Evolutionary conservation across 2,329 filamentous ascomycete species (phyloP).

Genomic region (Plenodomus biglobosus): DNA sequence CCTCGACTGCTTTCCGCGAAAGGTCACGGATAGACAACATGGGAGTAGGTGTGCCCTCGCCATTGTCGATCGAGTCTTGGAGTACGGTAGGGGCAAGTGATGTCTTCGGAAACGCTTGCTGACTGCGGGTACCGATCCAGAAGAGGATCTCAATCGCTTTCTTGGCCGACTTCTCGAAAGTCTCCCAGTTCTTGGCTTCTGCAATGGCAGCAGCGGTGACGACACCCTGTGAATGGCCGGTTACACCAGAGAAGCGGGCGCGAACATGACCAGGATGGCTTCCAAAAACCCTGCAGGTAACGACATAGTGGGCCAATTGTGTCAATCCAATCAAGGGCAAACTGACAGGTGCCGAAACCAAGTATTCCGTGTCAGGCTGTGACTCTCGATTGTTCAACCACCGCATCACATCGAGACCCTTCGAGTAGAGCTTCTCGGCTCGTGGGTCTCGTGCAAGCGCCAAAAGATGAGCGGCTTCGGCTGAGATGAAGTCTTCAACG

Average conservation of each 20-base stretch:
- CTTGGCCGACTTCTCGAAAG: constrained; percentile 76
- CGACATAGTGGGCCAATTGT: constrained; percentile 92
- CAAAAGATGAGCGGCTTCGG: constrained; percentile 84
- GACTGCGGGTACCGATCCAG: constrained; percentile 96
- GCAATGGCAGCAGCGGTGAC: constrained; percentile 91
- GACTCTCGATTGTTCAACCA: constrained; percentile 90
- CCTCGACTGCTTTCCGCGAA: constrained; percentile 82
- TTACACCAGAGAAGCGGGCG: constrained; percentile 81
- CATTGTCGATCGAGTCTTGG: constrained; percentile 89
- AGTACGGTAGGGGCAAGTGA: constrained; percentile 88
- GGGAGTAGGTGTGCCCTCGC: constrained; percentile 92
- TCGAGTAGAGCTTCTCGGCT: constrained; percentile 93
- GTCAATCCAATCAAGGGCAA: constrained; percentile 94
- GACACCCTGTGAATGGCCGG: constrained; percentile 95
- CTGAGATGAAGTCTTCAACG: constrained; percentile 78
- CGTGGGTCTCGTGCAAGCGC: constrained; percentile 77
- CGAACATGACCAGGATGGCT: constrained; percentile 86
- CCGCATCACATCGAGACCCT: constrained; percentile 91
- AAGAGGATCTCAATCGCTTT: constrained; percentile 90
- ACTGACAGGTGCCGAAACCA: constrained; percentile 61
- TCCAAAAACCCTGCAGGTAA: constrained; percentile 89
- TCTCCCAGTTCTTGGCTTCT: constrained; percentile 89
- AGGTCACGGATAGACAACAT: constrained; percentile 98
- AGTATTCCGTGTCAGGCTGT: constrained; percentile 89
- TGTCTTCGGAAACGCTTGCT: constrained; percentile 94